A percentile compares a stretch with the other conserved stretches of the same genome.
Conservation (phyloP, 2,329 filamentous ascomycete genomes). For the Allantophomopsis lycopodina region DNA sequence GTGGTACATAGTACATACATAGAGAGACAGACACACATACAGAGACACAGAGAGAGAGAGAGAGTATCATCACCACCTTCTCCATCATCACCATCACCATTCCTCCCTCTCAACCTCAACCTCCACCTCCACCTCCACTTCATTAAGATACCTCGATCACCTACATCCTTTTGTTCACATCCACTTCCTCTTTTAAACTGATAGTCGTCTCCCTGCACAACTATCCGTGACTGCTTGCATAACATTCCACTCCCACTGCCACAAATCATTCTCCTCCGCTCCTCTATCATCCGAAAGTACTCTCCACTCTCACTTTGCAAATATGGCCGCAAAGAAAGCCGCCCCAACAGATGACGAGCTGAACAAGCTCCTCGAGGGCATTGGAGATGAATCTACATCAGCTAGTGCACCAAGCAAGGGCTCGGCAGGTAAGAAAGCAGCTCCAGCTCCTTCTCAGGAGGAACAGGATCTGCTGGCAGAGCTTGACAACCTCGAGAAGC, state of each 20-base stretch:
- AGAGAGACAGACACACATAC: too few relatives aligned
- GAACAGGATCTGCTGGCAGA: conserved; percentile 75
- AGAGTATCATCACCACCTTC: neutral
- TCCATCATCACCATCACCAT: neutral
- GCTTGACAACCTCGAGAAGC: conserved; percentile 61
- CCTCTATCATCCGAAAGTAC: too few relatives aligned
- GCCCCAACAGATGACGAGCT: conserved; percentile 45
- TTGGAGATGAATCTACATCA: conserved; percentile 34
- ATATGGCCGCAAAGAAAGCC: conserved; percentile 48
- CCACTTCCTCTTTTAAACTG: too few relatives aligned
- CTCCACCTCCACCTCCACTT: neutral
- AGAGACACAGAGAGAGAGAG: too few relatives aligned
- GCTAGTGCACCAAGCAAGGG: conserved; percentile 34
- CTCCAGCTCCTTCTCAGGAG: conserved; percentile 19
- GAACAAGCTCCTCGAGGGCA: conserved; percentile 50
- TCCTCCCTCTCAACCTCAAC: neutral
- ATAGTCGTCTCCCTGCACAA: too few relatives aligned
- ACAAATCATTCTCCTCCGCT: too few relatives aligned
- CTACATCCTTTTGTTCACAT: too few relatives aligned
- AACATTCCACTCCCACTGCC: too few relatives aligned
- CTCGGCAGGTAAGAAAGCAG: conserved; percentile 20
- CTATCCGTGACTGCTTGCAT: too few relatives aligned
- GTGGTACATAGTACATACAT: too few relatives aligned
- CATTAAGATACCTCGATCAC: neutral
- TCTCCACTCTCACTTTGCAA: conserved; percentile 4